phyloP scores from a whole-genome alignment of 192 early-diverging fungal genomes.

The Martensiomyces pterosporus region DNA sequence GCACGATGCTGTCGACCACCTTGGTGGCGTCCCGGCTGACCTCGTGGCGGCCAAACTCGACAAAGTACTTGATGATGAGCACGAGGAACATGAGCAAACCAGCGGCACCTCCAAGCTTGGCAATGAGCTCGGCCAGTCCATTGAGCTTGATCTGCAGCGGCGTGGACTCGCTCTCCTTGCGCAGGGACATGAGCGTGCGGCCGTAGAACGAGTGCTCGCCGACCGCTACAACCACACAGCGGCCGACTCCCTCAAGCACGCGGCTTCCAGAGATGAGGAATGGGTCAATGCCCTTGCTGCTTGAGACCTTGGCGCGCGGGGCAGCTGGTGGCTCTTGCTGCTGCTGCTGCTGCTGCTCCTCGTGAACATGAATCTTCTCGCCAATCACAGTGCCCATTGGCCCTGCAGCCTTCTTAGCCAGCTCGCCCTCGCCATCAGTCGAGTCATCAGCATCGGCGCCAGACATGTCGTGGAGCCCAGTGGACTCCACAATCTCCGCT shows the following conservation, averaged over 20 bases:
- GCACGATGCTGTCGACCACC: slow-evolving; percentile 63
- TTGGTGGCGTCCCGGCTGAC: slow-evolving; percentile 44
- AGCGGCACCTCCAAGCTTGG: slow-evolving; percentile 84
- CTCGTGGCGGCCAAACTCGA: slow-evolving; percentile 50
- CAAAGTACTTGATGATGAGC: slow-evolving; percentile 84
- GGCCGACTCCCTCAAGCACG: slow-evolving; percentile 83
- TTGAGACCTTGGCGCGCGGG: slow-evolving; percentile 20
- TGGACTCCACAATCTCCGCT: slow-evolving; percentile 22
- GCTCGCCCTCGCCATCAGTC: slow-evolving; percentile 32
- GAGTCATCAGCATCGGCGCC: slow-evolving; percentile 45
- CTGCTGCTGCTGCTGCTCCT: slow-evolving; percentile 6
- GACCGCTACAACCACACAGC: slow-evolving; percentile 78
- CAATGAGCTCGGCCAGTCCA: slow-evolving; percentile 84
- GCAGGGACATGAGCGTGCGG: slow-evolving; percentile 79
- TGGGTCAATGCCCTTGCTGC: slow-evolving; percentile 56
- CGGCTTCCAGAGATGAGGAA: slow-evolving; percentile 94
- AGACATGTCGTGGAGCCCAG: slow-evolving; percentile 18
- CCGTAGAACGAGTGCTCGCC: slow-evolving; percentile 89
- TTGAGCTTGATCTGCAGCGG: slow-evolving; percentile 92
- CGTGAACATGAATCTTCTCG: neutral
- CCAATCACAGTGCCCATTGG: neutral
- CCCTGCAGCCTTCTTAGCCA: neutral
- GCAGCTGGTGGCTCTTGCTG: neutral
- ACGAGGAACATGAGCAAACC: slow-evolving; percentile 83
- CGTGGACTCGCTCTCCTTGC: slow-evolving; percentile 80